Base-by-base conservation (phyloP, 176 grass and related monocot species). In the Hordeum vulgare region DNA sequence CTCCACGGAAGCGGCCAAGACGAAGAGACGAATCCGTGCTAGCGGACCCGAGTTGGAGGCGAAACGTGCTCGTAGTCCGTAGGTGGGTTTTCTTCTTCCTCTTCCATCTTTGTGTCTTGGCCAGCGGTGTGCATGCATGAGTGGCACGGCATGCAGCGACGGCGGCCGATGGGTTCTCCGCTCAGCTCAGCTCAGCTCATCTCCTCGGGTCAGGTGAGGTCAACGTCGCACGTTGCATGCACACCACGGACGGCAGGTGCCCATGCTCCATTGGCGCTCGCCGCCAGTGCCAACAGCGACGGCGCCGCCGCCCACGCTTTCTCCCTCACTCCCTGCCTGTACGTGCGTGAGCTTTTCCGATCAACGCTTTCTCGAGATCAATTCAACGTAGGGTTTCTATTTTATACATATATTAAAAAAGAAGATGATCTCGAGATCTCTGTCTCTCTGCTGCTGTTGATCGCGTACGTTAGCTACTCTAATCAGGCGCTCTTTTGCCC, bases 261-360 rank as follows among this genome's bases (percentile, higher is more conserved):
- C 84, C 83, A 66, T 39, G 57, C 71, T 26, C 4, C 53, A 73
- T 28, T 72, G 88, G 88, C 71, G 24, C 23, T 25, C 20, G 9
- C 80, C 0, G 76, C 15, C 7, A 40, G 7, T 4, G 27, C 71
- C 49, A 70, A 82, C 78, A 65, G 73, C 58, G 79, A 83, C 78
- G 79, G 78, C 78, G 1, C 57, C 74, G 66, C 84, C 79, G 84
- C 88, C 83, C 88, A 83, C 84, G 79, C 79, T 79, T 90, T 86
- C 65, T 4, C 3, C 47, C 69, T 21, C 28, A 21, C 57, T 13
- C 26, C 25, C 9, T 8, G 9, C 40, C n/a, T 26, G 9, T 6
- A 15, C 17, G 5, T 18, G 7, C 47, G 47, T 7, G 74, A 28
- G 25, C 26, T 79, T 79, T 81, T 47, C 62, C 27, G 28, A 36